Base-by-base conservation (phyloP, 768 basidiomycete species). In the Tylopilus balloui region DNA sequence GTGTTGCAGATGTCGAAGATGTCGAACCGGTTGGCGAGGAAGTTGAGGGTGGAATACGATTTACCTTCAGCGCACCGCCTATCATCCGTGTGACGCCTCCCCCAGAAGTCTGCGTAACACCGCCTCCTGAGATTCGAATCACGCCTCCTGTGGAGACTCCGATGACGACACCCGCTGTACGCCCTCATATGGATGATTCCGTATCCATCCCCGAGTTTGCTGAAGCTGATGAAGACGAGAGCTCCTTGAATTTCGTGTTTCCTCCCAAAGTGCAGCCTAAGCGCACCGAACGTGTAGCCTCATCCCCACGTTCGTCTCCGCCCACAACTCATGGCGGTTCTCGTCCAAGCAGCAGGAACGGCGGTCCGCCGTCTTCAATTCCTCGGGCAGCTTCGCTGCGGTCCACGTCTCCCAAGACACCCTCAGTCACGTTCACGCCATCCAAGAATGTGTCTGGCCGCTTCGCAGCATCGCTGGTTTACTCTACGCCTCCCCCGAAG, bases 41-140 rank as follows among this genome's bases (percentile, higher is more conserved):
- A 48, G 78, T 79, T 36, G 79, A 77, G 42, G 75, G 82, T 25
- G 88, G 87, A 6, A 86, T 90, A 61, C 80, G 76, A 52, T 88
- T 89, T 56, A 84, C 76, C 3, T 88, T 89, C 53, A 80, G 78
- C 3, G 78, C 82, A 17, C 83, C 87, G n/a, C 68, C 64, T 35
- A 53, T 57, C 36, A 56, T 58, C 50, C 54, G 48, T 54, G 56
- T 62, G 29, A 60, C 67, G 19, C 59, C 70, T 28, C 61, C 68
- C 7, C 51, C 57, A 8, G 52, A 57, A 3, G 25, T 53, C 48
- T 61, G 51, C 50, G 43, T 49, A 17, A 61, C 66, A n/a, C 60
- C 69, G 10, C 60, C 68, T 29, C 60, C 66, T 17, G 55, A 58
- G 39, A 60, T 60, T 10, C 52, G 40, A 13, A 48, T 63, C 47